Evolutionary conservation across 2,329 filamentous ascomycete genomes (phyloP), one percentile per base, ranked within the genome.

Genomic region (Alternaria tenuissima): DNA sequence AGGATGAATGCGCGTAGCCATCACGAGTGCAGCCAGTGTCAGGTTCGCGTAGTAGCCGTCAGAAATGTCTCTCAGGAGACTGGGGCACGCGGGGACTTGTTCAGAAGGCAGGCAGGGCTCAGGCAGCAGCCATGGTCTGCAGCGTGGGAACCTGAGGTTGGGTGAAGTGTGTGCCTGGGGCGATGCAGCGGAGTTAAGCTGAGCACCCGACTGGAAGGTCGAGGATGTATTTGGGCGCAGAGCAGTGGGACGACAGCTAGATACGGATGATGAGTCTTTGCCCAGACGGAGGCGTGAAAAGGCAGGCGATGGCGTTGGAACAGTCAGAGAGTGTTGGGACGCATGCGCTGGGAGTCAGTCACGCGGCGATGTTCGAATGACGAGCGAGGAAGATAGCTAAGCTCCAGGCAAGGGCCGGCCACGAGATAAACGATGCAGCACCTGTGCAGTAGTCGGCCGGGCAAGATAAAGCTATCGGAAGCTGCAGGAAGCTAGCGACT

Each of bases 81-180:
- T 59, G 60, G 70, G 58, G 34, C 73, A 76, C 73, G 69, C 70
- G 71, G 65, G 64, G 46, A 57, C 38, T 47, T 56, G 32, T 44
- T 47, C 53, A 56, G 46, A 57, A 32, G 57, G 43, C 47, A 47
- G 51, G 52, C 48, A 36, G 58, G 63, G 69, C 74, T 76, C 73
- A 78, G 76, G 76, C 76, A 78, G 59, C 76, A 77, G 75, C 69
- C 70, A 76, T 76, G 67, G 57, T 68, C 59, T 66, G 65, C 42
- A 58, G 55, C 58, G 65, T 62, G 61, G 32, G 62, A 63, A 64
- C 65, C 59, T 41, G 61, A 49, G 57, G 60, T 57, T 68, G 57
- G 44, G 43, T 9, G 58, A 20, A 41, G 58, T 28, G 44, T 60
- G 62, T 60, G 62, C 62, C 60, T 63, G 52, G 54, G 57, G 57